A percentile compares a stretch with the other conserved stretches of the same genome.
Conservation (phyloP, 1,284 basidiomycete species). For the Cystobasidium slooffiae region DNA sequence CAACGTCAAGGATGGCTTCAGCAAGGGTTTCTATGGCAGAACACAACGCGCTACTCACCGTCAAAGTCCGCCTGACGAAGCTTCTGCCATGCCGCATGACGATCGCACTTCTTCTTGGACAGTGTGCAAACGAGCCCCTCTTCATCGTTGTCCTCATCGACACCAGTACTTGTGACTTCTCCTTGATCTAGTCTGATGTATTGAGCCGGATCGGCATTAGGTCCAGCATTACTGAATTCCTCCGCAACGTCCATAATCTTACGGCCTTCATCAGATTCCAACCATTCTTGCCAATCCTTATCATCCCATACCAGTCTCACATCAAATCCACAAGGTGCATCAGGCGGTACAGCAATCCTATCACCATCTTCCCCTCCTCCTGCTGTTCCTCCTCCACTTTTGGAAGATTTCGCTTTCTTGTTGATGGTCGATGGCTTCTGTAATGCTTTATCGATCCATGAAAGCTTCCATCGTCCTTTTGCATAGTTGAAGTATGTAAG, state of each 20-base stretch:
- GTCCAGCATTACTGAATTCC: not conserved
- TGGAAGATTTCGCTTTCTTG: conserved; percentile 43
- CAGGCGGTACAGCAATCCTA: conserved; percentile 32
- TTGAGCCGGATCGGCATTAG: not conserved
- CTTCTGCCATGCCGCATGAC: conserved; percentile 79
- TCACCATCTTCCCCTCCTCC: conserved; percentile 2
- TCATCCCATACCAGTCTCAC: conserved; percentile 76
- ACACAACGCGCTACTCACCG: conserved; percentile 51
- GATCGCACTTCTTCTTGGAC: conserved; percentile 72
- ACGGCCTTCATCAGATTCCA: conserved; percentile 60
- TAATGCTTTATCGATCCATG: not conserved
- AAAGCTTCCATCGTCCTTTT: not conserved
- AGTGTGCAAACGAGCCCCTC: conserved; percentile 66
- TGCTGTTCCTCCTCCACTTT: conserved; percentile 8
- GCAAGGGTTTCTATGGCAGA: not conserved
- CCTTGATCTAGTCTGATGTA: conserved; percentile 40
- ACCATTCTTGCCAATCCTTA: conserved; percentile 68
- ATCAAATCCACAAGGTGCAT: conserved; percentile 75
- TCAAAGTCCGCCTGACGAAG: conserved; percentile 71
- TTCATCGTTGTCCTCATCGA: conserved; percentile 59
- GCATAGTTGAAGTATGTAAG: not conserved
- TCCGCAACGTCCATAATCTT: conserved; percentile 57
- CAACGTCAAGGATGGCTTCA: not conserved
- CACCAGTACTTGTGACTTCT: conserved; percentile 57
- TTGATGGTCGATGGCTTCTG: conserved; percentile 20